Percentiles rank a stretch among this genome's conserved stretches.
phyloP scores from a whole-genome alignment of 1,139 yeast genomes.

The Pichia kudriavzevii region DNA sequence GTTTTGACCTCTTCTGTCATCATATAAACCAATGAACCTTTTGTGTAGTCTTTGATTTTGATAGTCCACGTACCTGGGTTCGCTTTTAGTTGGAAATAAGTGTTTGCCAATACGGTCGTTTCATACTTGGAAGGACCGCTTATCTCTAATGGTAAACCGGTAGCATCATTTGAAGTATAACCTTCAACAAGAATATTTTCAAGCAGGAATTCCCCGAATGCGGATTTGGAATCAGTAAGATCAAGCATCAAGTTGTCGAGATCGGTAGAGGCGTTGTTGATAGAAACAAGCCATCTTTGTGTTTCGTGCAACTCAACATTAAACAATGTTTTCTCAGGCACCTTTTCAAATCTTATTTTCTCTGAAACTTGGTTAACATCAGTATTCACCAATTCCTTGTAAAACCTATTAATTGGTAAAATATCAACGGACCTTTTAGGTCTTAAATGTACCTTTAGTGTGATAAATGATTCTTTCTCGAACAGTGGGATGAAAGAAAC shows the following conservation, averaged over 20 bases:
- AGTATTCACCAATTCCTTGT: conserved; percentile 35
- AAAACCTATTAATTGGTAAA: conserved; percentile 52
- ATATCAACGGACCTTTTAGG: conserved; percentile 41
- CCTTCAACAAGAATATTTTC: conserved; percentile 62
- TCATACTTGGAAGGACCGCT: conserved; percentile 31
- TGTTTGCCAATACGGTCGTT: conserved; percentile 62
- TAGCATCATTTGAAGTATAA: conserved; percentile 45
- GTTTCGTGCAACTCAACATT: conserved; percentile 60
- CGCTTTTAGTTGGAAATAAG: conserved; percentile 65
- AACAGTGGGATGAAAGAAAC: conserved; percentile 36
- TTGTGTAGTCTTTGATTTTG: conserved; percentile 34
- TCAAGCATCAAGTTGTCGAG: conserved; percentile 50
- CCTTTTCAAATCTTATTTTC: conserved; percentile 29
- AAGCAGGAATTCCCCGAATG: conserved; percentile 41
- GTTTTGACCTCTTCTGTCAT: conserved; percentile 33
- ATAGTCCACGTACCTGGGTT: conserved; percentile 63
- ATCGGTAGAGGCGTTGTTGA: conserved; percentile 45
- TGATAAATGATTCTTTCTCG: conserved; percentile 36
- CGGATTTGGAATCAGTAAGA: conserved; percentile 22
- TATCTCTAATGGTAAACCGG: conserved; percentile 43
- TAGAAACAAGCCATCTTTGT: conserved; percentile 53
- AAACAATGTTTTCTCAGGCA: conserved; percentile 46
- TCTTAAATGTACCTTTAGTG: conserved; percentile 48
- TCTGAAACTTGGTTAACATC: conserved; percentile 29
- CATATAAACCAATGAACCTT: conserved; percentile 35